Conservation (phyloP, 2,329 filamentous ascomycete species). For the Fusarium sp. region DNA sequence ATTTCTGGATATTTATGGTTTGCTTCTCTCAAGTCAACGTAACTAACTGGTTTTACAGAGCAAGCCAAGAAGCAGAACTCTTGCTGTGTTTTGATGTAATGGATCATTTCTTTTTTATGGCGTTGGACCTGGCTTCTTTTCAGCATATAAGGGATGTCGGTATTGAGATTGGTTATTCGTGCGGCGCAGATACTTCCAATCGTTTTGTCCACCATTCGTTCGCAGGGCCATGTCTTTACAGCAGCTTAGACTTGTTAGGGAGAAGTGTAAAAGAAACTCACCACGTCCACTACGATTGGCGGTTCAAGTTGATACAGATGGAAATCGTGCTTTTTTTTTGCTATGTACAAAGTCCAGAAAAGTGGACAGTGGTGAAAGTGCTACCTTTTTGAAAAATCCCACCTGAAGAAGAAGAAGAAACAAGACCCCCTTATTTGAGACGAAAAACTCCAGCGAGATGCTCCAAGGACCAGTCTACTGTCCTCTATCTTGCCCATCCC, state of each 20-base stretch:
- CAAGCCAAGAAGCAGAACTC: conserved; percentile 87
- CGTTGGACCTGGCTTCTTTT: conserved; percentile 53
- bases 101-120: conserved; percentile 49
- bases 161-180: conserved; percentile 54
- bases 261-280: conserved; percentile 13
- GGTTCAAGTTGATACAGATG: conserved; percentile 21
- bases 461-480: conserved; percentile 24
- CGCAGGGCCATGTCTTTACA: conserved; percentile 40
- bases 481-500: conserved; percentile 26
- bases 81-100: conserved; percentile 79
- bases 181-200: conserved; percentile 49
- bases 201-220: conserved; percentile 48
- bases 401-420: conserved; percentile 18
- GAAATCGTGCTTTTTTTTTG: conserved; percentile 31
- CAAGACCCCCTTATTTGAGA: conserved; percentile 23
- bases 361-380: conserved; percentile 34
- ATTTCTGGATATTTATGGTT: conserved; percentile 1
- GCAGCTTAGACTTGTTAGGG: conserved; percentile 36
- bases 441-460: conserved; percentile 40
- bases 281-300: conserved; percentile 19
- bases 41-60: conserved; percentile 54
- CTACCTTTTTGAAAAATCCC: conserved; percentile 10
- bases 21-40: neutral
- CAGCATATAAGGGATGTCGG: conserved; percentile 49
- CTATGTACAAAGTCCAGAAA: conserved; percentile 20